Conservation (phyloP, 495 filamentous ascomycete species). For the Rostrohypoxylon terebratum region DNA sequence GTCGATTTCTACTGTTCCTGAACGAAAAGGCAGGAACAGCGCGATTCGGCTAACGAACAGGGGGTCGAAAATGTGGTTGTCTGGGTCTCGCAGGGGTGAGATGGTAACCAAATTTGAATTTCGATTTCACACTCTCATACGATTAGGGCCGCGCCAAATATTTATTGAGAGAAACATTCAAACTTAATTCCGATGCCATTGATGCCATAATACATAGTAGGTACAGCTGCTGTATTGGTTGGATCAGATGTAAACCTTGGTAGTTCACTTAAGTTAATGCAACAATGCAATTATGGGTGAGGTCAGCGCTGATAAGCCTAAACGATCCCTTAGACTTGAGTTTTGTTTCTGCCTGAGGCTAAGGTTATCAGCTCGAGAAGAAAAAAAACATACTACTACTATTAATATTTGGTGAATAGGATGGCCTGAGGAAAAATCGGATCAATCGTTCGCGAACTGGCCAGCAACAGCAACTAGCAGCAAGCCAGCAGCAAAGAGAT, state of each 20-base stretch:
- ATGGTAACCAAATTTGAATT: constrained; percentile 31
- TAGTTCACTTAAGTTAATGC: neutral
- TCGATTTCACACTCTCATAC: constrained; percentile 7
- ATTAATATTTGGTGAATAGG: neutral
- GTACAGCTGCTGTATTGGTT: no score
- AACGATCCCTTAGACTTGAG: neutral
- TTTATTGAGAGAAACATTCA: neutral
- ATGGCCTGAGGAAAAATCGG: neutral
- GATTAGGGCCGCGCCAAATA: constrained; percentile 22
- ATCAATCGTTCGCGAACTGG: constrained; percentile 14
- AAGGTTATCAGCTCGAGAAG: neutral
- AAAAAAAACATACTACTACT: constrained; percentile 2
- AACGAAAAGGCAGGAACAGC: constrained; percentile 40
- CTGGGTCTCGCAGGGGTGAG: constrained; percentile 39
- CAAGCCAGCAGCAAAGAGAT: constrained; percentile 8
- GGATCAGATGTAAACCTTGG: neutral
- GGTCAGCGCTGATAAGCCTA: neutral
- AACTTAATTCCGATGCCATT: constrained; percentile 6
- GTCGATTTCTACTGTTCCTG: constrained; percentile 39
- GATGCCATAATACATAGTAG: no score
- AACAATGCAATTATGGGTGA: constrained; percentile 1
- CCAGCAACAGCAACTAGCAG: neutral
- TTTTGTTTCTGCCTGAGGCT: neutral
- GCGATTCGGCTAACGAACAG: constrained; percentile 39
- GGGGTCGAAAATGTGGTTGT: constrained; percentile 40